These are phyloP conservation scores for Neurospora sp. DNA, from an alignment of 495 filamentous ascomycete species.

Conservation along the genomic window DNA sequence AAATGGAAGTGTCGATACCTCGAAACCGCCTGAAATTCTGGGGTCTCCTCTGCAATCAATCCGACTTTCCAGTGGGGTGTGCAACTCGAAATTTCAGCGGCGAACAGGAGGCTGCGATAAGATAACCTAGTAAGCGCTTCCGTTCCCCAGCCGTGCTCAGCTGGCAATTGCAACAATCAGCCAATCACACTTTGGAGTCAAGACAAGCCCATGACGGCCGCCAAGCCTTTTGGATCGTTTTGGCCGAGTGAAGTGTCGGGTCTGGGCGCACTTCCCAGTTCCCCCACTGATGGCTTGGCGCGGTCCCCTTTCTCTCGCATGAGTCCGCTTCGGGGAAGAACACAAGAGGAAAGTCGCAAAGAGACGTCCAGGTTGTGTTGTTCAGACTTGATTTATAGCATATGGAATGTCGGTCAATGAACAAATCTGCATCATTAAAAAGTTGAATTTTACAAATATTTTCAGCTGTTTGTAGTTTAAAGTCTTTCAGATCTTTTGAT, in stretches of 20 bases:
- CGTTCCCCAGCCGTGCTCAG: not conserved
- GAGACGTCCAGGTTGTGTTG: not conserved
- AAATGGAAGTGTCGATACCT: not conserved
- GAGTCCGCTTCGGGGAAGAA: not conserved
- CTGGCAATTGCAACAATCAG: not conserved
- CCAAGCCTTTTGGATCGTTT: conserved; percentile 15
- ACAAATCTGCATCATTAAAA: not conserved
- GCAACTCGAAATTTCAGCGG: conserved; percentile 15
- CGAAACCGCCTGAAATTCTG: not conserved
- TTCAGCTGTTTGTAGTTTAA: not conserved
- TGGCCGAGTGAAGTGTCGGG: not conserved
- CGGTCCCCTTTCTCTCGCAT: not conserved
- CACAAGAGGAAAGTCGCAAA: not conserved
- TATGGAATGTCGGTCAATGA: not conserved
- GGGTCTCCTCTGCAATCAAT: not conserved
- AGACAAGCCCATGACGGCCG: conserved; percentile 15
- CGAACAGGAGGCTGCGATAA: conserved; percentile 7
- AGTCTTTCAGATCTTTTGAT: not conserved
- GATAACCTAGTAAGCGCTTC: not conserved
- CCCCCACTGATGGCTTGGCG: not conserved
- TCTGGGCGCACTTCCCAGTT: not conserved
- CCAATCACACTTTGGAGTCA: not conserved
- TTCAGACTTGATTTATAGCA: not conserved
- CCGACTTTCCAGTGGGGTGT: not conserved
- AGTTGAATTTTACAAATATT: not conserved